Percentiles rank a stretch among this genome's conserved stretches.
Evolutionary conservation across 495 filamentous ascomycete genomes (phyloP).

Genomic region (Penicillium bialowiezense): DNA sequence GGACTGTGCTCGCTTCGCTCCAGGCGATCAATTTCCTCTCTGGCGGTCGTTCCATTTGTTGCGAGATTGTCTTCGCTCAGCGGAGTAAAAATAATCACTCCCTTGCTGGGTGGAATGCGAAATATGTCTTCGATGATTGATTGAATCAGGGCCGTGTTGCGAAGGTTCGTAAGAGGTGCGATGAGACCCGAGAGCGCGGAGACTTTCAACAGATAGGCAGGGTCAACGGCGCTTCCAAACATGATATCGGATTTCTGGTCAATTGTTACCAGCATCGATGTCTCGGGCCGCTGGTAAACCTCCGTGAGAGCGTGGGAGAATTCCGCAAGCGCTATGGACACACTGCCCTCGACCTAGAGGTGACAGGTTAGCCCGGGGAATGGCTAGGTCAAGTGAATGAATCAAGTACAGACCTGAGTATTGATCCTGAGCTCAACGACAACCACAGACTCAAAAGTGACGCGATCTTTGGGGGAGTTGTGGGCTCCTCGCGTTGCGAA

Average conservation of each 20-base stretch:
- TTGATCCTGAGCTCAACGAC: conserved; percentile 84
- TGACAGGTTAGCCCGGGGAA: background rate
- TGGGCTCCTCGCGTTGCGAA: conserved; percentile 53
- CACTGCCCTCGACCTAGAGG: conserved; percentile 34
- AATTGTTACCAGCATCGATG: conserved; percentile 68
- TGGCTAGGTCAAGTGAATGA: background rate
- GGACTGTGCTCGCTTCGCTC: conserved; percentile 39
- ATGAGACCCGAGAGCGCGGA: conserved; percentile 66
- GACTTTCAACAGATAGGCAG: conserved; percentile 78
- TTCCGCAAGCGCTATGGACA: conserved; percentile 59
- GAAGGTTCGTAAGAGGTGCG: conserved; percentile 74
- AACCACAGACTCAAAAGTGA: conserved; percentile 66
- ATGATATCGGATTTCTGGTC: conserved; percentile 73
- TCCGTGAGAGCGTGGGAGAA: conserved; percentile 67
- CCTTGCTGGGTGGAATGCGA: conserved; percentile 59
- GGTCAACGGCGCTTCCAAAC: conserved; percentile 70
- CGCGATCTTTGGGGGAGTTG: conserved; percentile 53
- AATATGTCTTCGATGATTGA: conserved; percentile 64
- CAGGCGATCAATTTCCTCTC: conserved; percentile 63
- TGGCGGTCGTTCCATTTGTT: conserved; percentile 63
- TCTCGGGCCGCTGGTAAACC: conserved; percentile 69
- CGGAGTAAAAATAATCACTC: conserved; percentile 68
- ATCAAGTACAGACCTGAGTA: conserved; percentile 68
- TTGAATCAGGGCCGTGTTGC: conserved; percentile 75
- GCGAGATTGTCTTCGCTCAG: conserved; percentile 69